Percentiles rank a stretch among this genome's conserved stretches.
phyloP scores from a whole-genome alignment of 2,329 filamentous ascomycete genomes.

The Escovopsis weberi region DNA sequence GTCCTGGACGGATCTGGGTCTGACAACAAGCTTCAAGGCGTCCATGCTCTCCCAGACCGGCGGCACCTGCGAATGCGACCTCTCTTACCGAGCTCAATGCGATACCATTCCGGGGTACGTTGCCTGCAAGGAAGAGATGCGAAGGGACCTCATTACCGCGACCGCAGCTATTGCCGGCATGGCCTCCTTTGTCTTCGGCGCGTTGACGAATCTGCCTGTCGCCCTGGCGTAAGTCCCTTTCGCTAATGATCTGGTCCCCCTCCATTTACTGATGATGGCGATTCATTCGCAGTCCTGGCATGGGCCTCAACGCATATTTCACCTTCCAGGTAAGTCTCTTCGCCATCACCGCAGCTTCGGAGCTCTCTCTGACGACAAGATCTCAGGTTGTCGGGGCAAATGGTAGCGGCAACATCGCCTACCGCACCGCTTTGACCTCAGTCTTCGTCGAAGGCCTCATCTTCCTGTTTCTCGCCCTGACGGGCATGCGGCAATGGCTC shows the following conservation, averaged over 20 bases:
- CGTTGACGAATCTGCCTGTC: conserved; percentile 63
- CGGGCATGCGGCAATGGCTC: conserved; percentile 60
- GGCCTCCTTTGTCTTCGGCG: conserved; percentile 61
- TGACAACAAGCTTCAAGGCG: conserved; percentile 30
- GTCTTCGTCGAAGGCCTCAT: conserved; percentile 52
- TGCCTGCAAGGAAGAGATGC: conserved; percentile 41
- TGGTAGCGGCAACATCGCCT: conserved; percentile 41
- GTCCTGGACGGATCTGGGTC: not conserved
- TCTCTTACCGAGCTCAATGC: conserved; percentile 30
- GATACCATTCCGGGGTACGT: conserved; percentile 29
- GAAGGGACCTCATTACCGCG: conserved; percentile 66
- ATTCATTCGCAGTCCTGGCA: conserved; percentile 36
- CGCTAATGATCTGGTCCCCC: too few species aligned
- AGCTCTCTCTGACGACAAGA: not conserved
- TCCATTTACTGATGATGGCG: not conserved
- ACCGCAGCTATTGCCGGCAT: conserved; percentile 70
- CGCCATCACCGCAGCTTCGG: too few species aligned
- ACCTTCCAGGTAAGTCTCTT: conserved; percentile 34
- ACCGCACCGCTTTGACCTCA: conserved; percentile 45
- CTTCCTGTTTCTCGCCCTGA: conserved; percentile 48
- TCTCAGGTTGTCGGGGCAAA: conserved; percentile 41
- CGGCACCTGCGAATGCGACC: conserved; percentile 57
- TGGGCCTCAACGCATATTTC: conserved; percentile 56
- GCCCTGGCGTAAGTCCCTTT: conserved; percentile 20
- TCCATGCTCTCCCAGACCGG: conserved; percentile 62